Conservation (phyloP, 768 basidiomycete genomes). For the Coprinopsis marcescibilis region DNA sequence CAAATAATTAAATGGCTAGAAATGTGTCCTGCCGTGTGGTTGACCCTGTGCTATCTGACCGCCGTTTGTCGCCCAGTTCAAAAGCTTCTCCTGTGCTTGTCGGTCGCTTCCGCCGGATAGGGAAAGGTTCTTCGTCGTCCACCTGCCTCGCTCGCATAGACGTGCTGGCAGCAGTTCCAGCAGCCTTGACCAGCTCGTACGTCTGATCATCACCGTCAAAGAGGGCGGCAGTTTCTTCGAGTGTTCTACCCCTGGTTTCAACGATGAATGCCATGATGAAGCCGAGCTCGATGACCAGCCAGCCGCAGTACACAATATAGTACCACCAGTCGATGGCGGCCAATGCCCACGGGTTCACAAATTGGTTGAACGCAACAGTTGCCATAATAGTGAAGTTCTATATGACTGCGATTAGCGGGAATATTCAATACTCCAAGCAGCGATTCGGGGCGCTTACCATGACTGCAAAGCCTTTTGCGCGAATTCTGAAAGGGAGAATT, state of each 20-base stretch:
- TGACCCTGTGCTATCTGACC: slow-evolving; percentile 9
- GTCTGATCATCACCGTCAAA: slow-evolving; percentile 58
- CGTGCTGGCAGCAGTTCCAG: slow-evolving; percentile 42
- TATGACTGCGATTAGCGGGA: slow-evolving; percentile 7
- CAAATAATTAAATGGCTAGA: slow-evolving; percentile 3
- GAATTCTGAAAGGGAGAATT: slow-evolving; percentile 73
- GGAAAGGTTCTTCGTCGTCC: slow-evolving; percentile 10
- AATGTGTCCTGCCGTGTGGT: slow-evolving; percentile 5
- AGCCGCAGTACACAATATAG: slow-evolving; percentile 59
- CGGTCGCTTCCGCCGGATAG: slow-evolving; percentile 8
- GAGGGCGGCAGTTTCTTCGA: slow-evolving; percentile 69
- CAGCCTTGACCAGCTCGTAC: slow-evolving; percentile 38
- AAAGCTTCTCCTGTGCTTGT: not conserved
- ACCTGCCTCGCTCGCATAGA: slow-evolving; percentile 16
- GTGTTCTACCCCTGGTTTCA: slow-evolving; percentile 62
- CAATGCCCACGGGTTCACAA: slow-evolving; percentile 74
- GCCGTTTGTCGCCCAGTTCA: slow-evolving; percentile 9
- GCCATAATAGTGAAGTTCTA: slow-evolving; percentile 61
- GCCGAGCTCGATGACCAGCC: slow-evolving; percentile 54
- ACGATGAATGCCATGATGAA: slow-evolving; percentile 52
- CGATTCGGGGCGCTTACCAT: slow-evolving; percentile 41
- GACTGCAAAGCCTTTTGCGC: slow-evolving; percentile 74
- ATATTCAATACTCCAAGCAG: not conserved
- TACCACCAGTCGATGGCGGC: slow-evolving; percentile 52
- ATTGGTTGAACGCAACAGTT: slow-evolving; percentile 72